These are phyloP conservation scores for Termitomyces sp. DNA, from an alignment of 768 basidiomycete genomes.

Conservation along the genomic window DNA sequence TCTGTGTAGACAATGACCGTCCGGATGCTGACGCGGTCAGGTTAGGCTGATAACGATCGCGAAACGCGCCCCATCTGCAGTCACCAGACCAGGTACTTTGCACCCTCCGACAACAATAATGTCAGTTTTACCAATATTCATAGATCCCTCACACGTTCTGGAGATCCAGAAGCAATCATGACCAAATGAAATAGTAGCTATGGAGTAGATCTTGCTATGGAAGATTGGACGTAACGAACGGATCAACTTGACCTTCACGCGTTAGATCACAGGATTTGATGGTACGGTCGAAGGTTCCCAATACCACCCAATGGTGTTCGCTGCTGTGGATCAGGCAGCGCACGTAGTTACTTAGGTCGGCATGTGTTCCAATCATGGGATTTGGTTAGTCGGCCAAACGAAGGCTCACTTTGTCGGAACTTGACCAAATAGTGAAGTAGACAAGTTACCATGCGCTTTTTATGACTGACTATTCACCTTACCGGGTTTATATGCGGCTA, in stretches of 20 bases:
- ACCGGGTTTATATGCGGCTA: conserved; percentile 42
- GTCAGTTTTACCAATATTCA: no score
- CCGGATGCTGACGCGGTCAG: conserved; percentile 57
- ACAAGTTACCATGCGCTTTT: background rate
- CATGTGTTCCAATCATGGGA: conserved; percentile 72
- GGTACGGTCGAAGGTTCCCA: conserved; percentile 91
- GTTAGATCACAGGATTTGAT: conserved; percentile 95
- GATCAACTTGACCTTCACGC: conserved; percentile 35
- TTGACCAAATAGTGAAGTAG: conserved; percentile 31
- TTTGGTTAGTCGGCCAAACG: conserved; percentile 59
- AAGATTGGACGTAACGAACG: conserved; percentile 63
- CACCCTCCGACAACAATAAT: conserved; percentile 71
- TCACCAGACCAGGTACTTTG: conserved; percentile 81
- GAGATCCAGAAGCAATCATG: conserved; percentile 84
- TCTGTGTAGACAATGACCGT: conserved; percentile 85
- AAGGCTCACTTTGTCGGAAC: conserved; percentile 81
- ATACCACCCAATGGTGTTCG: conserved; percentile 84
- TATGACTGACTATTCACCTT: conserved; percentile 31
- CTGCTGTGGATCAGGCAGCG: conserved; percentile 76
- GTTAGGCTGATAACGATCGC: background rate
- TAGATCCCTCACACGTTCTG: conserved; percentile 62
- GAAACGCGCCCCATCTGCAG: conserved; percentile 56
- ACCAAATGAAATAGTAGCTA: conserved; percentile 78
- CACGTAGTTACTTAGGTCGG: conserved; percentile 61
- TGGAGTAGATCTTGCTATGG: conserved; percentile 70